Conservation (phyloP, 2,329 filamentous ascomycete genomes). For the Penicillium glabrum region DNA sequence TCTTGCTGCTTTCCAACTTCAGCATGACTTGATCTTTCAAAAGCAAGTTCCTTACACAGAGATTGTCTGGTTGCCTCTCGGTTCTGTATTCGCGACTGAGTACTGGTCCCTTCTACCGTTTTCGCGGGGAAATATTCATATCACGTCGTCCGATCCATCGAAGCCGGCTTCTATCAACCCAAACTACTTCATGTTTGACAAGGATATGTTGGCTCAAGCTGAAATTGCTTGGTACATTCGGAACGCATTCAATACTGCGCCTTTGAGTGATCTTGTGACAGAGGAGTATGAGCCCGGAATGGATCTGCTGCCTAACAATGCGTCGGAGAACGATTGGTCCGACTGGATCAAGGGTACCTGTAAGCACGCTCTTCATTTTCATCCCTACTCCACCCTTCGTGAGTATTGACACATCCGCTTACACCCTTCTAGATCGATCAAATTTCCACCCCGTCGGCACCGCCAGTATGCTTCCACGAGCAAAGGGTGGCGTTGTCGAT, state of each 20-base stretch:
- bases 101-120: conserved; percentile 31
- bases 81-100: conserved; percentile 13
- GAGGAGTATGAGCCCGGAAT: conserved; percentile 25
- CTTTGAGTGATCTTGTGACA: conserved; percentile 20
- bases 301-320: conserved; percentile 18
- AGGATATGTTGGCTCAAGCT: conserved; percentile 21
- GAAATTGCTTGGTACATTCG: conserved; percentile 24
- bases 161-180: conserved; percentile 26
- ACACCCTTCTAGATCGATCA: conserved; percentile 20
- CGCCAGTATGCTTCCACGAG: conserved; percentile 33
- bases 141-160: conserved; percentile 19
- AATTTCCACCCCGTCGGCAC: conserved; percentile 35
- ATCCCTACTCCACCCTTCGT: background rate
- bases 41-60: conserved; percentile 25
- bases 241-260: conserved; percentile 19
- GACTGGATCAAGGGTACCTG: conserved; percentile 26
- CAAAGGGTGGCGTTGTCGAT: conserved; percentile 34
- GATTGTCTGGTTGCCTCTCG: conserved; percentile 22
- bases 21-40: conserved; percentile 28
- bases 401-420: background rate
- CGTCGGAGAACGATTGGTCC: conserved; percentile 21
- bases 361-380: conserved; percentile 6
- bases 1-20: conserved; percentile 24
- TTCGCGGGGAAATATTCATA: conserved; percentile 27
- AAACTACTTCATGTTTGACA: conserved; percentile 29